Evolutionary conservation across 306 rosid species (phyloP), one percentile per base, ranked within the genome.

Genomic region (Pueraria montana): DNA sequence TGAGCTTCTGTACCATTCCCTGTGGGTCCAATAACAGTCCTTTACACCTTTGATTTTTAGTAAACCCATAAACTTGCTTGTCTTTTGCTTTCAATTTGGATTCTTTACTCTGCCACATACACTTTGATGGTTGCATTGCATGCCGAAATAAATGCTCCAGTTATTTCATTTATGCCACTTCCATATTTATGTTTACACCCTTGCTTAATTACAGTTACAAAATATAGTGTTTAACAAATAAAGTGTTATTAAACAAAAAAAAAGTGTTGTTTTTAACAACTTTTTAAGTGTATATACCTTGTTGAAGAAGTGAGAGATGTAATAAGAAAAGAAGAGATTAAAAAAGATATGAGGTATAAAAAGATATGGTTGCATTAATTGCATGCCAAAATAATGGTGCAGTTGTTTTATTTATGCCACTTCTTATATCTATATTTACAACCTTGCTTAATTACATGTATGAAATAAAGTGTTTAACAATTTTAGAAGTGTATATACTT

Each of bases 311-410:
- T 12, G 1, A 23, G 1, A 62, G 40, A 61, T 13, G 4, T 59
- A 5, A 23, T 24, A 59, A 5, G 36, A 59, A n/a, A n/a, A n/a
- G 23, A 24, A 24, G 32, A 58, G 17, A 26, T 6, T 27, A 14
- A 5, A 61, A 61, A 2, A 13, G 66, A 26, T 26, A 12, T 5
- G 69, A 63, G 42, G 16, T 63, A 7, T 30, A 16, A n/a, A 30
- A 26, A 62, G 66, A 13, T 24, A 50, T 66, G 42, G 21, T 62
- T 79, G 30, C 80, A 42, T 68, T 79, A 12, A 18, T 20, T 18
- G 82, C 92, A 89, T 89, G 89, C 81, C 78, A 48, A 71, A 71
- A 58, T 56, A 27, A 63, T 43, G 62, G 8, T 76, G 32, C 36
- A 42, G 16, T 56, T 55, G 21, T 23, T 63, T 20, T 8, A 18